These are phyloP conservation scores for Claviceps spartinae DNA, from an alignment of 2,329 filamentous ascomycete genomes.

Conservation along the genomic window DNA sequence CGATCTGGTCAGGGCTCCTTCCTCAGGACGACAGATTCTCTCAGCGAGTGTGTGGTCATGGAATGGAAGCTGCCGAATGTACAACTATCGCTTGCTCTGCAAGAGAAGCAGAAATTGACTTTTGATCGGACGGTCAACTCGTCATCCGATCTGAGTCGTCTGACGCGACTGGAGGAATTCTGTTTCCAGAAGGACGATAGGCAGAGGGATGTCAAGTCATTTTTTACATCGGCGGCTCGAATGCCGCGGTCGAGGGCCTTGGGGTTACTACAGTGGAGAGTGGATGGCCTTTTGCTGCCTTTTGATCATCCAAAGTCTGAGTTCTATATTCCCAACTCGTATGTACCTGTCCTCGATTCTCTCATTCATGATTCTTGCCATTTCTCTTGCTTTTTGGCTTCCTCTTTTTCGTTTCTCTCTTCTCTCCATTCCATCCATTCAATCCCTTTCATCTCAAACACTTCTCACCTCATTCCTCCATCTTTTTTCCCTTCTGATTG, in stretches of 20 bases:
- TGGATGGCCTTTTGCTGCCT: conserved; percentile 13
- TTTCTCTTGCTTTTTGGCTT: neutral
- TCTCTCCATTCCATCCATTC: too few species aligned
- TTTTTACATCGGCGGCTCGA: neutral
- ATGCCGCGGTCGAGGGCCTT: conserved; percentile 10
- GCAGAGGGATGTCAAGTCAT: neutral
- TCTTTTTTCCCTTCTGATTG: neutral
- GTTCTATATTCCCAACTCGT: conserved; percentile 12
- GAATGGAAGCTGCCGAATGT: neutral
- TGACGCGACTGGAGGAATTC: neutral
- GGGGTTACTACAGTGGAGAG: conserved; percentile 10
- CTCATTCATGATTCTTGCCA: neutral
- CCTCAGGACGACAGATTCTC: neutral
- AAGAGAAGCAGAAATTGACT: neutral
- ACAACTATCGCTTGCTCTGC: neutral
- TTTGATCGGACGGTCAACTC: neutral
- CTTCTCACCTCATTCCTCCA: neutral
- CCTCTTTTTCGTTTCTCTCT: too few species aligned
- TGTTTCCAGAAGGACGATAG: neutral
- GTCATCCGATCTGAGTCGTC: too few species aligned
- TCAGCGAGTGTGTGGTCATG: too few species aligned
- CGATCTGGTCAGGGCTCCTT: too few species aligned
- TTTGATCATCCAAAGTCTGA: conserved; percentile 10
- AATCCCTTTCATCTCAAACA: too few species aligned
- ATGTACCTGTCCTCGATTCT: neutral